Percentiles rank a stretch among this genome's conserved stretches.
phyloP scores from a whole-genome alignment of 2,329 filamentous ascomycete species.

The Fusarium fujikuroi region DNA sequence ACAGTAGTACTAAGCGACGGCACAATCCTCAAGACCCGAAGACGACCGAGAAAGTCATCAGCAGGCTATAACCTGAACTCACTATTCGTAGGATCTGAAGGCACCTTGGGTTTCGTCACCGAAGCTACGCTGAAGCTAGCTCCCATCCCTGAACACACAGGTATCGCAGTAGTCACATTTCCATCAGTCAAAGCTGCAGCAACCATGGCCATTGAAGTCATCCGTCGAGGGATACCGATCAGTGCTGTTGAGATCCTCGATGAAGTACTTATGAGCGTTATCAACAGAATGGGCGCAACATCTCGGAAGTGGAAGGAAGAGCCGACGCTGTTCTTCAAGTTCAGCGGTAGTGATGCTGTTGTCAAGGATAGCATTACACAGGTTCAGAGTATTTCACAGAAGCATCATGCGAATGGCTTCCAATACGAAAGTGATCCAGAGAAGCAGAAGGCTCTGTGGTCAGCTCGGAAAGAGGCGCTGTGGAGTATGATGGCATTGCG shows the following conservation, averaged over 20 bases:
- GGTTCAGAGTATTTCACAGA: slow-evolving; percentile 56
- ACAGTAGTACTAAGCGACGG: slow-evolving; percentile 84
- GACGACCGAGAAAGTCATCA: slow-evolving; percentile 79
- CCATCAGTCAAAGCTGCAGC: slow-evolving; percentile 80
- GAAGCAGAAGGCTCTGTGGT: slow-evolving; percentile 82
- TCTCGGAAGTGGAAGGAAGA: slow-evolving; percentile 76
- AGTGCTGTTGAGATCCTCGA: slow-evolving; percentile 88
- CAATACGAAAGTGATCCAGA: slow-evolving; percentile 76
- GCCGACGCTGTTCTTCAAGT: slow-evolving; percentile 86
- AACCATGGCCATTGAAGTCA: slow-evolving; percentile 76
- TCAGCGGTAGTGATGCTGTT: slow-evolving; percentile 79
- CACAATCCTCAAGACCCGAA: slow-evolving; percentile 79
- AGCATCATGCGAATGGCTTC: not conserved
- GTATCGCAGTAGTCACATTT: slow-evolving; percentile 83
- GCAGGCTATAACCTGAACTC: slow-evolving; percentile 86
- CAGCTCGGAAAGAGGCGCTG: slow-evolving; percentile 82
- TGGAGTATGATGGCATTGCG: slow-evolving; percentile 80
- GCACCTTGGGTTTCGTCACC: slow-evolving; percentile 82
- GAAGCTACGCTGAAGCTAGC: slow-evolving; percentile 85
- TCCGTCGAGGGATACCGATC: slow-evolving; percentile 77
- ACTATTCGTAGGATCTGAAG: slow-evolving; percentile 83
- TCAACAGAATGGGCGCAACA: slow-evolving; percentile 78
- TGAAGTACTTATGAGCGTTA: slow-evolving; percentile 85
- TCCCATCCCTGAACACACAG: slow-evolving; percentile 77
- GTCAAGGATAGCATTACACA: slow-evolving; percentile 80